phyloP scores from a whole-genome alignment of 2,329 filamentous ascomycete genomes.

The Triangularia setosa region DNA sequence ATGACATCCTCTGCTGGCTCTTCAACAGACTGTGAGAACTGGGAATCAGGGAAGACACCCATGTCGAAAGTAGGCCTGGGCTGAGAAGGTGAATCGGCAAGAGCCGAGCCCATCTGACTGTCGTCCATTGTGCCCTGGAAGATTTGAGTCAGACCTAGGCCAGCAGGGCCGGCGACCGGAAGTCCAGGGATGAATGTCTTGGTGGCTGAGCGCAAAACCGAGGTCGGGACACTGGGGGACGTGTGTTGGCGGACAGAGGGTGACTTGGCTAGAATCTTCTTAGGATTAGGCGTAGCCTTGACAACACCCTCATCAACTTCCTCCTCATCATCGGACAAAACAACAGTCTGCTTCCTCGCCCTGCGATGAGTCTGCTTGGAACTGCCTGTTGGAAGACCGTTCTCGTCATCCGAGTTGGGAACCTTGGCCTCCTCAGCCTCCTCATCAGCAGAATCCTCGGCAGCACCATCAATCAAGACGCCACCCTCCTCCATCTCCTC shows the following conservation, averaged over 20 bases:
- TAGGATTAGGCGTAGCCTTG: conserved; percentile 48
- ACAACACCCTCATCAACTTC: conserved; percentile 45
- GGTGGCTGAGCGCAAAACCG: conserved; percentile 63
- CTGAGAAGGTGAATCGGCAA: conserved; percentile 39
- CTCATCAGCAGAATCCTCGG: conserved; percentile 31
- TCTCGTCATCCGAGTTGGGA: conserved; percentile 30
- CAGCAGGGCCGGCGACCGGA: conserved; percentile 52
- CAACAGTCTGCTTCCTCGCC: conserved; percentile 45
- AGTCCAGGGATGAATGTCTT: conserved; percentile 69
- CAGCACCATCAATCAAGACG: conserved; percentile 21
- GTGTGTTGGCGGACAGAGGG: conserved; percentile 39
- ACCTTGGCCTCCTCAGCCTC: conserved; percentile 31
- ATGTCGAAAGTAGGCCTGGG: conserved; percentile 54
- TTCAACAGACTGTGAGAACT: conserved; percentile 58
- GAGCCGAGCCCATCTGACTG: conserved; percentile 41
- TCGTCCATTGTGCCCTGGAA: conserved; percentile 85
- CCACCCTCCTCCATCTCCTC: conserved; percentile 27
- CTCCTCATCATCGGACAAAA: conserved; percentile 66
- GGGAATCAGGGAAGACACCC: conserved; percentile 53
- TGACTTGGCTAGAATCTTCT: conserved; percentile 38
- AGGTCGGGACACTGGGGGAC: conserved; percentile 56
- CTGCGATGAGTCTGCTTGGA: conserved; percentile 44
- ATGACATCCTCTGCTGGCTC: conserved; percentile 50
- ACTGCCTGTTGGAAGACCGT: conserved; percentile 33
- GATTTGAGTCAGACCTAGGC: conserved; percentile 79